phyloP scores from a whole-genome alignment of 2,329 filamentous ascomycete genomes.

The Cladophialophora psammophila region DNA sequence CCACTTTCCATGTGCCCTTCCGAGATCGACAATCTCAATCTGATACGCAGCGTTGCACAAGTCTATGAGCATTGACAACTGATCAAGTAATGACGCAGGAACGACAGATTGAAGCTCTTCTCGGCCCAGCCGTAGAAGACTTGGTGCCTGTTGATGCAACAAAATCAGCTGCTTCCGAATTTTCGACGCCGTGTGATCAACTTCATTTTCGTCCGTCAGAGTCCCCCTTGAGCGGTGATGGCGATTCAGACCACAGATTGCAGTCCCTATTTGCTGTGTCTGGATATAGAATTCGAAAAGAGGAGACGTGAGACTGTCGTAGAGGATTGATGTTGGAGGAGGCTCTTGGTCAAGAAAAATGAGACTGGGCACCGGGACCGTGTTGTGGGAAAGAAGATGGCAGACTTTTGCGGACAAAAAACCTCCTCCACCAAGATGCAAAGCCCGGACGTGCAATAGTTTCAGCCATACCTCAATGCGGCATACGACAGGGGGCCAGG shows the following conservation, averaged over 20 bases:
- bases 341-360: constrained; percentile 8
- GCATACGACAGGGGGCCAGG: constrained; percentile 22
- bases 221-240: constrained; percentile 50
- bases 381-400: constrained; percentile 15
- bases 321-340: constrained; percentile 9
- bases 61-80: constrained; percentile 11
- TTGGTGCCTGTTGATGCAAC: constrained; percentile 47
- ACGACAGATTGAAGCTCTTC: constrained; percentile 9
- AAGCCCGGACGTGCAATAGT: constrained; percentile 21
- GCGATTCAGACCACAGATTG: constrained; percentile 43
- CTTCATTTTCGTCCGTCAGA: constrained; percentile 49
- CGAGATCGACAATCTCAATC: constrained; percentile 24
- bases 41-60: constrained; percentile 23
- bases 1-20: constrained; percentile 15
- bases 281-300: constrained; percentile 28
- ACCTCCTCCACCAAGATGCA: constrained; percentile 28
- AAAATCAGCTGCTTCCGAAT: constrained; percentile 47
- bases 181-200: constrained; percentile 48
- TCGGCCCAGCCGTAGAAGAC: constrained; percentile 14
- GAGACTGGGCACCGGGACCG: constrained; percentile 2
- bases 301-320: constrained; percentile 4
- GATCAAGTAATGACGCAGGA: not conserved
- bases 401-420: constrained; percentile 23
- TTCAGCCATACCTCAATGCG: constrained; percentile 25
- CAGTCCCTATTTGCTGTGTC: constrained; percentile 21